phyloP scores from a whole-genome alignment of 2,329 filamentous ascomycete species.

The Arthroderma sp. region DNA sequence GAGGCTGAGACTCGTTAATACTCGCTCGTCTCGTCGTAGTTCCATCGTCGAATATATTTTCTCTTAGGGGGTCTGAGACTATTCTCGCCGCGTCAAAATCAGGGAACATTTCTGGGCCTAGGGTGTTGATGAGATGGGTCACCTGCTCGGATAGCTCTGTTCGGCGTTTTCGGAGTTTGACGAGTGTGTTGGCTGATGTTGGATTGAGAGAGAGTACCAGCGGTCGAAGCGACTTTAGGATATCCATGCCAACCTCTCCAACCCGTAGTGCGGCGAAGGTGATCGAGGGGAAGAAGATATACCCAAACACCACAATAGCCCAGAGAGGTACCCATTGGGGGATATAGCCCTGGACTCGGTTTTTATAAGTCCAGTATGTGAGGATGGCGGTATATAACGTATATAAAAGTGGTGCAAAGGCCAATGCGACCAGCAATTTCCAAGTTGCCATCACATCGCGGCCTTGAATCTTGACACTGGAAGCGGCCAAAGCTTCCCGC shows the following conservation, averaged over 20 bases:
- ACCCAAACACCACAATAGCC: conserved; percentile 59
- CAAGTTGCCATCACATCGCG: conserved; percentile 86
- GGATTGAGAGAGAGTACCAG: conserved; percentile 76
- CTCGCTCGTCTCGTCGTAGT: not conserved
- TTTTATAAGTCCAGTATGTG: conserved; percentile 64
- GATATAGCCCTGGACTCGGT: conserved; percentile 69
- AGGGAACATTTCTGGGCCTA: conserved; percentile 93
- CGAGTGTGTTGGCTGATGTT: conserved; percentile 68
- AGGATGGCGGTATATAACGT: conserved; percentile 65
- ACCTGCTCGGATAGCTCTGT: conserved; percentile 67
- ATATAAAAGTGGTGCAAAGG: conserved; percentile 68
- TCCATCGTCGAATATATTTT: conserved; percentile 15
- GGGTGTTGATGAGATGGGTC: conserved; percentile 82
- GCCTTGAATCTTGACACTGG: conserved; percentile 76
- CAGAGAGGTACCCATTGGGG: conserved; percentile 71
- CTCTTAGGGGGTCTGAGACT: conserved; percentile 41
- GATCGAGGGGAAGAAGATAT: conserved; percentile 70
- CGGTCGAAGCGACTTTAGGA: conserved; percentile 83
- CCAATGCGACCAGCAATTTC: conserved; percentile 82
- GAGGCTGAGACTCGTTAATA: not conserved
- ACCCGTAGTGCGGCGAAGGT: conserved; percentile 90
- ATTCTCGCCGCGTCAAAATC: conserved; percentile 75
- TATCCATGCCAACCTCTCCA: conserved; percentile 98
- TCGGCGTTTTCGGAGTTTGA: conserved; percentile 60
- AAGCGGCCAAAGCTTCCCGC: conserved; percentile 68